A percentile compares a stretch with the other conserved stretches of the same genome.
Evolutionary conservation across 1,284 basidiomycete species (phyloP).

Genomic region (Fomitopsis schrenkii): DNA sequence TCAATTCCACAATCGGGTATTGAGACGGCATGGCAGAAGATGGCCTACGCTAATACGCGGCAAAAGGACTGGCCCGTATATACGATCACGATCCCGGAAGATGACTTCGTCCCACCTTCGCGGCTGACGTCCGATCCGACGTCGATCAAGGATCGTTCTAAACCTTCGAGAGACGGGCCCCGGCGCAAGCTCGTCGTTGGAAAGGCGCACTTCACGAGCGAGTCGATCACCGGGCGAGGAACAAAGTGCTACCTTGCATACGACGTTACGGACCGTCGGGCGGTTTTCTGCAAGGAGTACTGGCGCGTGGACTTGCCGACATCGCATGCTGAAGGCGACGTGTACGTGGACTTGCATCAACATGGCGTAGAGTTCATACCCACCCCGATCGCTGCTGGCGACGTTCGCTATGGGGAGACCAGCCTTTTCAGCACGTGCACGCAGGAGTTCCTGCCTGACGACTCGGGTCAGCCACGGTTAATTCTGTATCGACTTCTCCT

Average conservation of each 20-base stretch:
- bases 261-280: background rate
- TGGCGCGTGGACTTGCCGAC: constrained; percentile 2
- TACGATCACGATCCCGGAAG: background rate
- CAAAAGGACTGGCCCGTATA: background rate
- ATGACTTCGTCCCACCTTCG: too few relatives aligned
- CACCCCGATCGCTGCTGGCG: too few relatives aligned
- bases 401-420: too few relatives aligned
- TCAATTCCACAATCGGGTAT: background rate
- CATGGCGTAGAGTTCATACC: constrained; percentile 4
- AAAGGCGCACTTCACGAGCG: background rate
- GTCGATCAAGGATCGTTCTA: background rate
- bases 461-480: too few relatives aligned
- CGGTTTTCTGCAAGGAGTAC: constrained; percentile 7
- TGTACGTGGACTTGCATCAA: background rate
- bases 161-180: background rate
- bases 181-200: constrained; percentile 1
- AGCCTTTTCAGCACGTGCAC: too few relatives aligned
- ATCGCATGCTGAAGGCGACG: constrained; percentile 4
- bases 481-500: too few relatives aligned
- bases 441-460: too few relatives aligned
- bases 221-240: constrained; percentile 1
- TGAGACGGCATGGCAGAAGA: background rate
- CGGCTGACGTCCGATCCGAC: background rate
- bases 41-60: background rate
- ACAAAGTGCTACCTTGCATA: constrained; percentile 10